Evolutionary conservation across 2,329 filamentous ascomycete species (phyloP), one percentile per base, ranked within the genome.

Genomic region (Ilyonectria robusta): DNA sequence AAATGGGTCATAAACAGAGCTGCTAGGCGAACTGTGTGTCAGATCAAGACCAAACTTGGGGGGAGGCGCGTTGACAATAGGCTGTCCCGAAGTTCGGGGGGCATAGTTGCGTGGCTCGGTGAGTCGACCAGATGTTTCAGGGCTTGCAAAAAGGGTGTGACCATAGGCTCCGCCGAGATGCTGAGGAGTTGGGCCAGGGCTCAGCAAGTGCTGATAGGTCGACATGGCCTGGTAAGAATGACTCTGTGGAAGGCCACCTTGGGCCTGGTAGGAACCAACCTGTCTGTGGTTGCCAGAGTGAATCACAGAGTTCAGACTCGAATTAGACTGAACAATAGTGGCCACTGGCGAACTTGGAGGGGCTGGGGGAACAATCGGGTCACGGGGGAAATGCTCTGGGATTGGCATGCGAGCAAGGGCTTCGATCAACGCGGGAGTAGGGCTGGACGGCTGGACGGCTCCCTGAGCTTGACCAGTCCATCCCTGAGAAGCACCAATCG

Each of bases 41-140:
- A 76, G 23, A 10, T 56, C 48, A n/a, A 80, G 62, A n/a, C 77
- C 75, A 61, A 83, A 84, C 23, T 77, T 81, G 4, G 83, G 83
- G 11, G 83, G 82, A 15, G 81, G 78, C 37, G 76, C 71, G 31
- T 67, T 70, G 5, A 68, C 65, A 37, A 70, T 63, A 7, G 75
- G 67, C n/a, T 72, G 71, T 0, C 73, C 76, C 31, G 75, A 67
- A 7, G 78, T 77, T 6, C 80, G 78, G 4, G 82, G 82, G 1
- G 81, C 80, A 66, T 83, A 83, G 72, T 81, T 83, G 61, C 81
- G 80, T 2, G 83, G 83, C 72, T 84, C 83, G 0, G 81, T 82
- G 55, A 79, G 74, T 40, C 70, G 71, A 4, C 74, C 72, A 21
- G 68, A 35, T 9, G 59, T 61, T 21, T 60, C 69, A 4, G 73